Evolutionary conservation across 495 filamentous ascomycete genomes (phyloP), one percentile per base, ranked within the genome.

Genomic region (Tuber brumale): DNA sequence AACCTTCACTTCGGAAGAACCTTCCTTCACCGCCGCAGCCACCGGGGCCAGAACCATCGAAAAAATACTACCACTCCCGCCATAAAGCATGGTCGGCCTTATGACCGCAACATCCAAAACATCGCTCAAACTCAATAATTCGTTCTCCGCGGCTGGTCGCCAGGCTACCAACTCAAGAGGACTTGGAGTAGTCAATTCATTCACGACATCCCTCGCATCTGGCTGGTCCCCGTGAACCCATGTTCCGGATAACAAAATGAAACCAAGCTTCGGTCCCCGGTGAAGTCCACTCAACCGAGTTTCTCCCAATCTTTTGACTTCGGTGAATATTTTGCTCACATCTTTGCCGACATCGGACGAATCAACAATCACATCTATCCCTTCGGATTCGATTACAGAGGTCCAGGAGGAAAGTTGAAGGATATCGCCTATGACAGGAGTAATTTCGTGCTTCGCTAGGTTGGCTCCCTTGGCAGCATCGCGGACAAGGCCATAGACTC

Each of bases 371-470:
- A 66, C 27, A 14, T 66, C 57, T 66, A 66, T 66, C 57, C 57
- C 57, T 27, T 66, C 57, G 4, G 27, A 66, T 18, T 74, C 35
- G 27, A 66, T n/a, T 27, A 74, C 43, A 1, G 16, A 57, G 41
- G 72, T 37, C 72, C 72, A 74, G 72, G 31, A 39, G n/a, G 48
- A 21, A 35, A 69, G 71, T 66, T 42, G 73, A 57, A 70, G 31
- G 69, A 72, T 70, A 70, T 51, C 66, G 84, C 87, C 72, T 85
- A 89, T 86, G 69, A 89, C 85, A 74, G 88, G 87, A 78, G 89
- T 85, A 72, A 89, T 81, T 75, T 89, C 87, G 51, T 83, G 85
- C 76, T 88, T 87, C 71, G 88, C 48, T 12, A 74, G 45, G 31
- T 27, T 39, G 14, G 41, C 16, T 31, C 21, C 72, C 42, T 74